Percentiles rank a stretch among this genome's conserved stretches.
Conservation (phyloP, 177 flowering plant genomes). For the Vitis hybrid region DNA sequence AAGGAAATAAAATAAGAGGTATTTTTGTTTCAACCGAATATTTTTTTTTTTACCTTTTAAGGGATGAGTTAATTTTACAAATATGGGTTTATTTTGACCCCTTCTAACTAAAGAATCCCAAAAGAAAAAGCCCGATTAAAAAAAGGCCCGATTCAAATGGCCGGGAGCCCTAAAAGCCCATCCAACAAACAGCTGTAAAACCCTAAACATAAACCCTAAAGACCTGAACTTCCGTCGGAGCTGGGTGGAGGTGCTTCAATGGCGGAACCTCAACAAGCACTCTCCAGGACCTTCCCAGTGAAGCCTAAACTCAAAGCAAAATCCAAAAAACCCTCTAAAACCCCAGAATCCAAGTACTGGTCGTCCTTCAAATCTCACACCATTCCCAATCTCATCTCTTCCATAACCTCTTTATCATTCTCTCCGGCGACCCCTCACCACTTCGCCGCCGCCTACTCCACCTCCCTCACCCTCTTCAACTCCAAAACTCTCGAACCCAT, state of each 20-base stretch:
- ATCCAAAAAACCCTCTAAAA: slow-evolving; percentile 39
- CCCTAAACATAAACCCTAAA: too few species aligned
- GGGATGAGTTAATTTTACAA: too few species aligned
- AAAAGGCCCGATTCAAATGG: too few species aligned
- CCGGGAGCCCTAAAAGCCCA: too few species aligned
- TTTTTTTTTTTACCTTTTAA: too few species aligned
- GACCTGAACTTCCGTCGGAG: too few species aligned
- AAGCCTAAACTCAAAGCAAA: slow-evolving; percentile 57
- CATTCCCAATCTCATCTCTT: slow-evolving; percentile 45
- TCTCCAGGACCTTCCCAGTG: slow-evolving; percentile 45
- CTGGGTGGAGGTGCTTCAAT: slow-evolving; percentile 19
- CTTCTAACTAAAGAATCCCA: too few species aligned
- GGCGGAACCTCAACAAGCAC: slow-evolving; percentile 23
- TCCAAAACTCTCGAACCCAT: slow-evolving; percentile 38
- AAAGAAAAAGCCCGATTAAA: too few species aligned
- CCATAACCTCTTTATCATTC: slow-evolving; percentile 65
- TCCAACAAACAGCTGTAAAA: too few species aligned
- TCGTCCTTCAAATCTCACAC: slow-evolving; percentile 69
- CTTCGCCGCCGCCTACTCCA: slow-evolving; percentile 69
- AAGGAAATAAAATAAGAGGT: too few species aligned
- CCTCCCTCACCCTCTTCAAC: slow-evolving; percentile 54
- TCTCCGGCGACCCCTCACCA: slow-evolving; percentile 59
- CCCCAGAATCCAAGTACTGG: slow-evolving; percentile 85
- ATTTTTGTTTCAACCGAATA: too few species aligned
- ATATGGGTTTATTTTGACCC: too few species aligned